Evolutionary conservation across 495 filamentous ascomycete species (phyloP).

Genomic region (Aspergillus panamensis): DNA sequence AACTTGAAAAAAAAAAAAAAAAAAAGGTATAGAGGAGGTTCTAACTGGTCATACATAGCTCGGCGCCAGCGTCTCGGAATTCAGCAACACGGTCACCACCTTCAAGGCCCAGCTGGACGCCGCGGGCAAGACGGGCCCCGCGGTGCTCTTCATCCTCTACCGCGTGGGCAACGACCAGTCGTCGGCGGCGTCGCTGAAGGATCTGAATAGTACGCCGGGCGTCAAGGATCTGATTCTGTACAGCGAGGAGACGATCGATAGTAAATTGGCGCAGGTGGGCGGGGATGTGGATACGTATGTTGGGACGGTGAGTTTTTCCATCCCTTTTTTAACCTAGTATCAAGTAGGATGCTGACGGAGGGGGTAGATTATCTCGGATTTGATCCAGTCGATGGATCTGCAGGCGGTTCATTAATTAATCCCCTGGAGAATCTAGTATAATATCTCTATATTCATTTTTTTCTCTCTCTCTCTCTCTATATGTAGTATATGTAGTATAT

Average conservation of each 20-base stretch:
- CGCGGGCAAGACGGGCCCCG: background rate
- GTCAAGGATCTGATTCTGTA: slow-evolving; percentile 1
- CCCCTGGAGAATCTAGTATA: too few relatives aligned
- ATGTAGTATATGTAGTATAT: too few relatives aligned
- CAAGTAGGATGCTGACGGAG: background rate
- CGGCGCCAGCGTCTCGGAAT: background rate
- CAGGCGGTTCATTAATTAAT: slow-evolving; percentile 1
- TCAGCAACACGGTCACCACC: background rate
- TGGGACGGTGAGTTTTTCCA: background rate
- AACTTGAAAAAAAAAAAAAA: background rate
- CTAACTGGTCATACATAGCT: background rate
- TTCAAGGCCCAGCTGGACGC: background rate
- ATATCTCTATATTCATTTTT: too few relatives aligned
- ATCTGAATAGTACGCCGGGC: background rate
- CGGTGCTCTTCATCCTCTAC: background rate
- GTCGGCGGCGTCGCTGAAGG: background rate
- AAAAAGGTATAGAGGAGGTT: background rate
- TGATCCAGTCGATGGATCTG: slow-evolving; percentile 1
- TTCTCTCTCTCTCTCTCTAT: too few relatives aligned
- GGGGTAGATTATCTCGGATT: background rate
- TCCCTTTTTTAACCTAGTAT: background rate
- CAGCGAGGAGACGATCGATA: background rate
- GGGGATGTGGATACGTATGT: slow-evolving; percentile 1
- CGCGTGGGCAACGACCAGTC: slow-evolving; percentile 1
- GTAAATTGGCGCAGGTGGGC: background rate